Percentiles rank a stretch among this genome's conserved stretches.
phyloP scores from a whole-genome alignment of 257 asterid species.

The Paulownia fortunei region DNA sequence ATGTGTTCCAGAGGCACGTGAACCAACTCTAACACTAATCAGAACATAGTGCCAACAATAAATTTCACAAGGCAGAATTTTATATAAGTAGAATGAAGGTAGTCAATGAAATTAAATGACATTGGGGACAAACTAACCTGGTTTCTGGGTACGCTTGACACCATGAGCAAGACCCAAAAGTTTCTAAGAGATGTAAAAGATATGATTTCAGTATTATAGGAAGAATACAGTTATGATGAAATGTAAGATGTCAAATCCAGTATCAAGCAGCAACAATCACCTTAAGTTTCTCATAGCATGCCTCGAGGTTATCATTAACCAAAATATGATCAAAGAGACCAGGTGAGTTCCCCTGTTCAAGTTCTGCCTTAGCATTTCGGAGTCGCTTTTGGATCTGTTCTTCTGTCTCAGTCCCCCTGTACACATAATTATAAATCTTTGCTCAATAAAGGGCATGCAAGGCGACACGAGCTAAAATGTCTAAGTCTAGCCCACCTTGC shows the following conservation, averaged over 20 bases:
- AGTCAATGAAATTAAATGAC: neutral
- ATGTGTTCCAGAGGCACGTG: conserved; percentile 56
- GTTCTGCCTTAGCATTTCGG: conserved; percentile 73
- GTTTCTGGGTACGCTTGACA: conserved; percentile 35
- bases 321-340: conserved; percentile 85
- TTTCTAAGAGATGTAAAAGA: conserved; percentile 50
- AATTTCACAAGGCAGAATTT: neutral
- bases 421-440: conserved; percentile 3
- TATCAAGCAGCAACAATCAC: conserved; percentile 42
- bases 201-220: neutral
- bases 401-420: conserved; percentile 91
- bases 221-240: neutral
- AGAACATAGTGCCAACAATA: conserved; percentile 23
- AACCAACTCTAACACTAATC: conserved; percentile 45
- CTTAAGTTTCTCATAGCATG: conserved; percentile 78
- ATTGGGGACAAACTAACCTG: conserved; percentile 53
- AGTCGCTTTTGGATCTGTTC: conserved; percentile 93
- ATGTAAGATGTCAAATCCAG: neutral
- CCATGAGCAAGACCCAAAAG: conserved; percentile 60
- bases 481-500: conserved; percentile 73
- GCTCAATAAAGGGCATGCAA: conserved; percentile 26
- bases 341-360: conserved; percentile 70
- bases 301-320: conserved; percentile 75
- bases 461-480: conserved; percentile 5
- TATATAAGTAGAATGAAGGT: neutral